These are phyloP conservation scores for Trichophaea hybrida DNA, from an alignment of 2,329 filamentous ascomycete genomes.

Conservation along the genomic window DNA sequence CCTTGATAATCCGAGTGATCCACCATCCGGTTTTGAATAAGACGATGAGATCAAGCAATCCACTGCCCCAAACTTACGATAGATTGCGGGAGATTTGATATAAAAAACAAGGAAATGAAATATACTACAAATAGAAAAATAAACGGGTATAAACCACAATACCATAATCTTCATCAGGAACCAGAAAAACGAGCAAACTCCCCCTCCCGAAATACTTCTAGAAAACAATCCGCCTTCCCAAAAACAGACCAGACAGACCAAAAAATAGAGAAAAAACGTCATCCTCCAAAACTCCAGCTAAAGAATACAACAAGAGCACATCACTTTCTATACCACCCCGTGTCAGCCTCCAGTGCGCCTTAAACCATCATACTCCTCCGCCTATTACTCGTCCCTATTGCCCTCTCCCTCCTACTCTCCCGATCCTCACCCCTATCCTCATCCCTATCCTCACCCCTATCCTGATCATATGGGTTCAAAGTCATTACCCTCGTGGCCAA, in stretches of 20 bases:
- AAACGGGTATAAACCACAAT: not conserved
- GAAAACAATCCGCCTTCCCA: not conserved
- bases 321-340: too few relatives aligned
- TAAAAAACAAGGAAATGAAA: not conserved
- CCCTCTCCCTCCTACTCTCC: not conserved
- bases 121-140: not conserved
- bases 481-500: conserved; percentile 8
- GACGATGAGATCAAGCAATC: too few relatives aligned
- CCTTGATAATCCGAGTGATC: too few relatives aligned
- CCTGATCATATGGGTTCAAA: not conserved
- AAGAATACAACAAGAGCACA: not conserved
- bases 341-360: too few relatives aligned
- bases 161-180: not conserved
- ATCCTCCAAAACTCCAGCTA: not conserved
- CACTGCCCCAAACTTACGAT: too few relatives aligned
- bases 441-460: not conserved
- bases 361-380: not conserved
- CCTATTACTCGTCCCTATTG: not conserved
- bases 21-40: too few relatives aligned
- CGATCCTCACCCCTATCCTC: not conserved
- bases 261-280: conserved; percentile 1
- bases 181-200: not conserved
- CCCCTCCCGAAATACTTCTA: not conserved
- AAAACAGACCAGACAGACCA: not conserved
- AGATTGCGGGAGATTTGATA: not conserved